Evolutionary conservation across 2,329 filamentous ascomycete species (phyloP).

Genomic region (Bipolaris gigantea): DNA sequence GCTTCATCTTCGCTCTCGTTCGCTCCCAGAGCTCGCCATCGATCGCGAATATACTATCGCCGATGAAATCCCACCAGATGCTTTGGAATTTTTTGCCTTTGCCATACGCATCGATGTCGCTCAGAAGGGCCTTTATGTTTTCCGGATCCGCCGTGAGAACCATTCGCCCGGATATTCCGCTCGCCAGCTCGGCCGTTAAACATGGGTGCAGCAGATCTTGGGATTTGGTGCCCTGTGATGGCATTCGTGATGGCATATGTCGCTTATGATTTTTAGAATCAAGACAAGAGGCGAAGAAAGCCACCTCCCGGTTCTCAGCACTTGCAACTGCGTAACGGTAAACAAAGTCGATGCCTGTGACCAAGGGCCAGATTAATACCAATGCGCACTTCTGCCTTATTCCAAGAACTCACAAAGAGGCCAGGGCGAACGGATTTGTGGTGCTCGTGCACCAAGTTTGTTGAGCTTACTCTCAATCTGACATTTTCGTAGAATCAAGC

Average conservation of each 20-base stretch:
- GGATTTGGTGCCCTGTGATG: background rate
- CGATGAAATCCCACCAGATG: background rate
- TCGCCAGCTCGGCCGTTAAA: background rate
- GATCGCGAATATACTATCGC: background rate
- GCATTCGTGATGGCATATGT: background rate
- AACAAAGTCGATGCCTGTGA: background rate
- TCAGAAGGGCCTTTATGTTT: background rate
- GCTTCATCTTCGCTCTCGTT: background rate
- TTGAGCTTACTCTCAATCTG: background rate
- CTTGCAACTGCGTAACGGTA: background rate
- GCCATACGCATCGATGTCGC: background rate
- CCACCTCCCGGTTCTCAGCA: background rate
- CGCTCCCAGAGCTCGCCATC: background rate
- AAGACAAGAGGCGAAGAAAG: background rate
- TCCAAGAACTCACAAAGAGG: background rate
- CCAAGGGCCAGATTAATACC: background rate
- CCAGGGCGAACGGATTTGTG: background rate
- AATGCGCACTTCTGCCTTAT: background rate
- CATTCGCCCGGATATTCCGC: background rate
- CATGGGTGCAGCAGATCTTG: background rate
- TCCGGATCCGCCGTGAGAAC: background rate
- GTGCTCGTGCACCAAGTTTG: background rate
- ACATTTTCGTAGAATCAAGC: background rate
- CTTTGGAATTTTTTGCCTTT: background rate
- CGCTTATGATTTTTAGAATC: background rate